phyloP scores from a whole-genome alignment of 2,329 filamentous ascomycete genomes.

The Claviceps sorghi region DNA sequence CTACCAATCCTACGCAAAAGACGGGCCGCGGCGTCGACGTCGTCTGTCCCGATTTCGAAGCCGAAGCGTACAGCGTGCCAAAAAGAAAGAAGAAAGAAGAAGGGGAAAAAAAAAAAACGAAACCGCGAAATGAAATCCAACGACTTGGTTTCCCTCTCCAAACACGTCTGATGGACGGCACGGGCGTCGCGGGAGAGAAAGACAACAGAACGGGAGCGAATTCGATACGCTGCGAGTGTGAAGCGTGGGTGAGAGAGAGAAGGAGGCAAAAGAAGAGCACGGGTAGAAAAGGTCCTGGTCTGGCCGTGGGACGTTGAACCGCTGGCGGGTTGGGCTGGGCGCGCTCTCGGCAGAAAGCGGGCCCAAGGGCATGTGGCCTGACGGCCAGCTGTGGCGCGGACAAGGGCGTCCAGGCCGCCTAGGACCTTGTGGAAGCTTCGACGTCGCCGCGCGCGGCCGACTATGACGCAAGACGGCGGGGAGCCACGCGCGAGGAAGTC shows the following conservation, averaged over 20 bases:
- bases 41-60: background rate
- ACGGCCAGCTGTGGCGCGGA: constrained; percentile 6
- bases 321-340: too few relatives aligned
- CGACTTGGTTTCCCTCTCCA: too few relatives aligned
- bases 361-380: background rate
- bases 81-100: too few relatives aligned
- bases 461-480: constrained; percentile 2
- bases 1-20: background rate
- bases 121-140: too few relatives aligned
- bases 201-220: background rate
- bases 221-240: background rate
- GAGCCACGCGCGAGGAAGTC: constrained; percentile 3
- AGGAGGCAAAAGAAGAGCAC: background rate
- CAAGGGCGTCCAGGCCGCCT: background rate
- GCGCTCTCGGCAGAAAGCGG: too few relatives aligned
- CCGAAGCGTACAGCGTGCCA: background rate
- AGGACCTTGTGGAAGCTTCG: constrained; percentile 21
- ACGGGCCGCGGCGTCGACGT: background rate
- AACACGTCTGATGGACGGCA: background rate
- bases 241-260: too few relatives aligned
- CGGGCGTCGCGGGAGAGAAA: too few relatives aligned
- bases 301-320: too few relatives aligned
- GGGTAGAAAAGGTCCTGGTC: too few relatives aligned
- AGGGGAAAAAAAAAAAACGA: background rate
- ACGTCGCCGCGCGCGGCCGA: background rate